Evolutionary conservation across 1,284 basidiomycete genomes (phyloP).

Genomic region (Ustilago cynodontis): DNA sequence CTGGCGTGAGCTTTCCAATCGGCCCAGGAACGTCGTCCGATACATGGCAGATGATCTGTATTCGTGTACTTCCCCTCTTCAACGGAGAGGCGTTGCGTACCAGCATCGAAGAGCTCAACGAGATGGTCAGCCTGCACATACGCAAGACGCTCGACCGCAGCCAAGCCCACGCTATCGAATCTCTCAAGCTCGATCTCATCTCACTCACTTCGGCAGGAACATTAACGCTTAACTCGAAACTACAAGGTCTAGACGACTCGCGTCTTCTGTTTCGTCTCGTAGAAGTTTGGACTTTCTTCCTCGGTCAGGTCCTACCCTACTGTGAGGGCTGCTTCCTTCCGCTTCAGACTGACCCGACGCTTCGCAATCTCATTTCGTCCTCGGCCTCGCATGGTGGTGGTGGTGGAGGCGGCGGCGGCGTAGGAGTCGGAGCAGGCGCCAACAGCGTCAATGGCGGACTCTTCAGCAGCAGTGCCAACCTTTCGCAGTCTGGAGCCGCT

Average conservation of each 20-base stretch:
- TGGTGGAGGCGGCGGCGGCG: conserved; percentile 1
- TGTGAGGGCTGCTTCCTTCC: conserved; percentile 77
- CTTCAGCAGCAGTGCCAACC: conserved; percentile 23
- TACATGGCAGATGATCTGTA: conserved; percentile 81
- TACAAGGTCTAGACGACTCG: conserved; percentile 75
- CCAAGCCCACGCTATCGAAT: conserved; percentile 71
- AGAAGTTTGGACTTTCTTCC: conserved; percentile 93
- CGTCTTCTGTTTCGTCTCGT: conserved; percentile 82
- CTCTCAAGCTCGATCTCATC: conserved; percentile 81
- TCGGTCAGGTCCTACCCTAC: conserved; percentile 90
- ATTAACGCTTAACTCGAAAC: conserved; percentile 88
- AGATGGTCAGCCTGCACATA: conserved; percentile 79
- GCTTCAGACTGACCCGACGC: conserved; percentile 64
- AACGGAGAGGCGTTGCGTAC: conserved; percentile 89
- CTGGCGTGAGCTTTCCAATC: conserved; percentile 16
- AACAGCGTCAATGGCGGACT: conserved; percentile 1
- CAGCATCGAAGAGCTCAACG: conserved; percentile 91
- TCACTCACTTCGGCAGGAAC: conserved; percentile 89
- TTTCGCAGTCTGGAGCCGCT: conserved; percentile 21
- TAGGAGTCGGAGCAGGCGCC: background rate
- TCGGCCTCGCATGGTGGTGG: conserved; percentile 17
- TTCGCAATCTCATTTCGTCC: conserved; percentile 50
- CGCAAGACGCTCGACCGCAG: conserved; percentile 72
- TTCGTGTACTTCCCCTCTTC: conserved; percentile 88
- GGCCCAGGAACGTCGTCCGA: conserved; percentile 46